These are phyloP conservation scores for Diaporthe sp. DNA, from an alignment of 2,329 filamentous ascomycete genomes.

Conservation along the genomic window DNA sequence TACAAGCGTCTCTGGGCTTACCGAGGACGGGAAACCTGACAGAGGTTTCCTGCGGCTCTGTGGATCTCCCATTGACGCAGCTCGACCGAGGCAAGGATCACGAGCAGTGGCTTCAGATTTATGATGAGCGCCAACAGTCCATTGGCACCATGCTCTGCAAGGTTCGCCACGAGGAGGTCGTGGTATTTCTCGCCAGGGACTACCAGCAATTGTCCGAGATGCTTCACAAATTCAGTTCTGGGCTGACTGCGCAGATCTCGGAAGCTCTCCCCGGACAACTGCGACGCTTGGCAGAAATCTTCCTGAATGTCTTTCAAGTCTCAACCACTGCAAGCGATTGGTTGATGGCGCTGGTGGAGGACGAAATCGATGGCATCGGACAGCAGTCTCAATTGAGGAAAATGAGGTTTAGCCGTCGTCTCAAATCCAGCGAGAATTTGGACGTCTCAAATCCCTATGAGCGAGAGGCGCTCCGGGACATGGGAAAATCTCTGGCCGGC, in stretches of 20 bases:
- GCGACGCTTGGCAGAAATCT: slow-evolving; percentile 82
- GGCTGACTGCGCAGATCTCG: slow-evolving; percentile 86
- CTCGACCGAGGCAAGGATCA: slow-evolving; percentile 80
- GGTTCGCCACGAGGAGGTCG: slow-evolving; percentile 86
- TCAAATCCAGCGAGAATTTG: slow-evolving; percentile 77
- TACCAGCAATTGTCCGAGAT: slow-evolving; percentile 86
- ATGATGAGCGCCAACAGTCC: slow-evolving; percentile 79
- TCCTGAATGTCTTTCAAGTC: slow-evolving; percentile 96
- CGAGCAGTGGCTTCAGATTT: slow-evolving; percentile 89
- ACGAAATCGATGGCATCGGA: slow-evolving; percentile 94
- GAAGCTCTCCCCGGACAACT: slow-evolving; percentile 82
- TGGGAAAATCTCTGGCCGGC: slow-evolving; percentile 81
- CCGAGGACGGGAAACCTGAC: slow-evolving; percentile 55
- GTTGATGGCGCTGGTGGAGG: slow-evolving; percentile 93
- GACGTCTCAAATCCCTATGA: slow-evolving; percentile 65
- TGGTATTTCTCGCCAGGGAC: slow-evolving; percentile 86
- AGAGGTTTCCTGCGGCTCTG: slow-evolving; percentile 72
- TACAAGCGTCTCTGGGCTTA: slow-evolving; percentile 55
- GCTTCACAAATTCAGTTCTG: slow-evolving; percentile 85
- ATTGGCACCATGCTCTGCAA: slow-evolving; percentile 89
- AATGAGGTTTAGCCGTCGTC: slow-evolving; percentile 76
- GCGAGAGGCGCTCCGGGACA: slow-evolving; percentile 77
- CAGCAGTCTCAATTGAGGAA: slow-evolving; percentile 82
- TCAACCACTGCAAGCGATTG: slow-evolving; percentile 86
- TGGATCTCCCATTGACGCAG: slow-evolving; percentile 86